Evolutionary conservation across 345 rosid species (phyloP).

Genomic region (Rubroshorea leprosula): DNA sequence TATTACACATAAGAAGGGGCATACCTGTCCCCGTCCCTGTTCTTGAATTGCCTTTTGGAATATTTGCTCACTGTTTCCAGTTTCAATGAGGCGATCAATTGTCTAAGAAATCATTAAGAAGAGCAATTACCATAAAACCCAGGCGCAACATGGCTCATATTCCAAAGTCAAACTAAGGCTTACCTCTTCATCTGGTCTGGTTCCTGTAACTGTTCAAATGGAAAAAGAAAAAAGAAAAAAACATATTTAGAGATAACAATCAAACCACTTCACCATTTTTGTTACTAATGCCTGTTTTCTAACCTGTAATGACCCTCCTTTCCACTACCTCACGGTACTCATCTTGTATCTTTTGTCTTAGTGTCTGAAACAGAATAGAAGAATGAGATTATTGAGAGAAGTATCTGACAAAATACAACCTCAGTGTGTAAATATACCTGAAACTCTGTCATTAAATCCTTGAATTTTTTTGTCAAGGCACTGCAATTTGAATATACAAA

Average conservation of each 20-base stretch:
- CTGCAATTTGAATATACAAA: conserved; percentile 35
- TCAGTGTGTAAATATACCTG: conserved; percentile 42
- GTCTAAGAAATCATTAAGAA: conserved; percentile 36
- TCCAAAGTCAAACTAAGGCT: conserved; percentile 16
- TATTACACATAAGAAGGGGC: conserved; percentile 2
- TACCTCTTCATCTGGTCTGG: conserved; percentile 69
- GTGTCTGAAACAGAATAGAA: conserved; percentile 40
- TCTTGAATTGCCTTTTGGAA: conserved; percentile 90
- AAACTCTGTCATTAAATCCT: conserved; percentile 78
- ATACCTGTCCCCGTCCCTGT: conserved; percentile 90
- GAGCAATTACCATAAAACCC: conserved; percentile 21
- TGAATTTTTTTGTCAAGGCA: conserved; percentile 52
- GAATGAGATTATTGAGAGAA: conserved; percentile 7
- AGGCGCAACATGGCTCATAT: conserved; percentile 9
- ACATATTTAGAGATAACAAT: background rate
- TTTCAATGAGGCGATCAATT: conserved; percentile 79
- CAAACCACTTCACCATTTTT: background rate
- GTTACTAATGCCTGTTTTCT: conserved; percentile 6
- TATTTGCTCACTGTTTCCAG: conserved; percentile 91
- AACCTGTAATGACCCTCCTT: conserved; percentile 86
- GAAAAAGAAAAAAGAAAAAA: conserved; percentile 17
- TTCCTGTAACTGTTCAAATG: conserved; percentile 49
- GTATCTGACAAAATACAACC: background rate
- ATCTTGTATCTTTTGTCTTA: conserved; percentile 76
- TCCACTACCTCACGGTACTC: conserved; percentile 92